Percentiles rank a stretch among this genome's conserved stretches.
phyloP scores from a whole-genome alignment of 1,284 basidiomycete genomes.

The Cutaneotrichosporon curvatum region DNA sequence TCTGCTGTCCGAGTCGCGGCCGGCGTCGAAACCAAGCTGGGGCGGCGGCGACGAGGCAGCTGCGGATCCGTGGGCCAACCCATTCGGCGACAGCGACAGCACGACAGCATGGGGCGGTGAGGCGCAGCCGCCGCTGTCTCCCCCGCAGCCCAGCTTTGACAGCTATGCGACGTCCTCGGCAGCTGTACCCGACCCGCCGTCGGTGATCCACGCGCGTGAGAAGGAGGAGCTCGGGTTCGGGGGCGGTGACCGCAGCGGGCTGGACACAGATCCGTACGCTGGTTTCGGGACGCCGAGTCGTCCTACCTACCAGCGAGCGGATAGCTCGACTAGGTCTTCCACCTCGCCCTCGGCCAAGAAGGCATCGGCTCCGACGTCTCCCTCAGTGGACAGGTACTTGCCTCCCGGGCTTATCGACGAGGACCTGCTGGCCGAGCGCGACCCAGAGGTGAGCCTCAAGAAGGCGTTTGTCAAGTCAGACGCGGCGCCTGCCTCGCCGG shows the following conservation, averaged over 20 bases:
- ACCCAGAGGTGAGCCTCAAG: conserved; percentile 37
- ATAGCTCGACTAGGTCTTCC: not conserved
- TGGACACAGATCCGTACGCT: not conserved
- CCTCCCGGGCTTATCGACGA: conserved; percentile 33
- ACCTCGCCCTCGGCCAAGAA: not conserved
- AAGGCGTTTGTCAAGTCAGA: conserved; percentile 38
- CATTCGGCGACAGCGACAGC: conserved; percentile 34
- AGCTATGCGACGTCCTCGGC: not conserved
- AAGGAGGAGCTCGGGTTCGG: conserved; percentile 14
- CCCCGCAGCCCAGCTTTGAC: not conserved
- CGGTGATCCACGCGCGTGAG: conserved; percentile 40
- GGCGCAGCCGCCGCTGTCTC: not conserved
- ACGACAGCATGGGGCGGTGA: conserved; percentile 7
- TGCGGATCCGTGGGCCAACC: conserved; percentile 45
- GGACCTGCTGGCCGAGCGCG: conserved; percentile 38
- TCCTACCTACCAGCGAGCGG: not conserved
- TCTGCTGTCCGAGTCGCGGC: conserved; percentile 33
- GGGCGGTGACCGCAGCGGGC: not conserved
- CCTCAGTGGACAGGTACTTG: conserved; percentile 4
- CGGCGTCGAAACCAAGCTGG: conserved; percentile 27
- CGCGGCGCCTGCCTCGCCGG: not conserved
- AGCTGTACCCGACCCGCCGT: conserved; percentile 30
- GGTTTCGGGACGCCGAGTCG: not conserved
- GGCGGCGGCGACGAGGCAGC: conserved; percentile 6
- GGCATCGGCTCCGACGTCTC: conserved; percentile 6